phyloP scores from a whole-genome alignment of 352 stramenopile species.

The Pythium guiyangense region DNA sequence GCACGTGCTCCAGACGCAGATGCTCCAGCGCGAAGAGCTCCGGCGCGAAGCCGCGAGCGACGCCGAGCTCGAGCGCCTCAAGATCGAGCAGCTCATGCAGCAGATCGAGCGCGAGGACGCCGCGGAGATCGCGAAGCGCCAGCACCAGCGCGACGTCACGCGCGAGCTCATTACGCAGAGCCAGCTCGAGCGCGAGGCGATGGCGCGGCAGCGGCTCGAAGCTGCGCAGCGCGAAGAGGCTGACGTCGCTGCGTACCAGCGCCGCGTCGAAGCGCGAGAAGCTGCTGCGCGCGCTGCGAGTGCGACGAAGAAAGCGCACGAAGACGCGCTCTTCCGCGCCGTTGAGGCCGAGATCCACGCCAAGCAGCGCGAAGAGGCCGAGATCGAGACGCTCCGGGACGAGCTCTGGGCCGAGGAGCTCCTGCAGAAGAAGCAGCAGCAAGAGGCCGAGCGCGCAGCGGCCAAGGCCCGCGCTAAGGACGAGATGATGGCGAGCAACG shows the following conservation, averaged over 20 bases:
- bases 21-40: constrained; percentile 63
- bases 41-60: constrained; percentile 66
- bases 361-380: constrained; percentile 78
- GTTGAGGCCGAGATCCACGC: constrained; percentile 85
- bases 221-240: constrained; percentile 34
- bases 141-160: constrained; percentile 54
- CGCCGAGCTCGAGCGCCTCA: constrained; percentile 64
- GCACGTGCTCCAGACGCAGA: constrained; percentile 59
- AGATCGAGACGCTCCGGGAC: constrained; percentile 84
- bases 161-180: constrained; percentile 49
- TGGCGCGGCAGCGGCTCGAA: constrained; percentile 21
- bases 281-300: constrained; percentile 51
- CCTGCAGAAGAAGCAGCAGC: constrained; percentile 58
- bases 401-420: constrained; percentile 93
- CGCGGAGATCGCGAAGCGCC: constrained; percentile 55
- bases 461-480: constrained; percentile 76
- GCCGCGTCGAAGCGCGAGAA: constrained; percentile 41
- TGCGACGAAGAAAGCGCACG: constrained; percentile 58
- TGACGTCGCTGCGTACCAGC: constrained; percentile 45
- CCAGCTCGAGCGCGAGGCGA: constrained; percentile 34
- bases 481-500: constrained; percentile 85
- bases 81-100: constrained; percentile 83
- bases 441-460: constrained; percentile 65
- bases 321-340: constrained; percentile 64
- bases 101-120: constrained; percentile 87